Evolutionary conservation across 176 grass and related monocot species (phyloP).

Genomic region (Elaeis guineensis): DNA sequence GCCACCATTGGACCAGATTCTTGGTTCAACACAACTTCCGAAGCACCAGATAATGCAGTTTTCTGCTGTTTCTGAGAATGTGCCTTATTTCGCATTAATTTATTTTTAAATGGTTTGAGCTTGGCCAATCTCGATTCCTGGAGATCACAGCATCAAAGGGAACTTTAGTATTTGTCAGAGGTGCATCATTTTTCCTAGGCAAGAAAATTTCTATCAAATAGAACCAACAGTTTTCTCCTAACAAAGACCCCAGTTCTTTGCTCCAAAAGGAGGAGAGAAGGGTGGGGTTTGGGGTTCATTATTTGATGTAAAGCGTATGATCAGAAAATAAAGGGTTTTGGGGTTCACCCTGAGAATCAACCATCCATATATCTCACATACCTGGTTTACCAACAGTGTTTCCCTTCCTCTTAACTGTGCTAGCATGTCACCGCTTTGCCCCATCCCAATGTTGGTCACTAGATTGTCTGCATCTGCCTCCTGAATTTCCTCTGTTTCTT

Average conservation of each 20-base stretch:
- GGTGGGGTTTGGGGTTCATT: too few species aligned
- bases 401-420: slow-evolving; percentile 25
- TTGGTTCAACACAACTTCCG: slow-evolving; percentile 24
- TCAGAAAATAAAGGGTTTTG: too few species aligned
- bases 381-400: slow-evolving; percentile 23
- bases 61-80: slow-evolving; percentile 22
- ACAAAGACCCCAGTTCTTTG: too few species aligned
- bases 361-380: slow-evolving; percentile 1
- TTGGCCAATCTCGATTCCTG: slow-evolving; percentile 29
- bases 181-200: not conserved
- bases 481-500: slow-evolving; percentile 30
- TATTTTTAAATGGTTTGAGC: slow-evolving; percentile 15
- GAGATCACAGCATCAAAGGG: slow-evolving; percentile 6
- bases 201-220: too few species aligned
- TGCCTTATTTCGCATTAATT: slow-evolving; percentile 15
- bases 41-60: slow-evolving; percentile 3
- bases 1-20: slow-evolving; percentile 13
- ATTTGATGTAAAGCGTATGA: too few species aligned
- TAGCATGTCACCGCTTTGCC: slow-evolving; percentile 32
- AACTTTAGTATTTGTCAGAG: not conserved
- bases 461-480: slow-evolving; percentile 69
- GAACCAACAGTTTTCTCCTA: too few species aligned
- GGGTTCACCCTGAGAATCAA: too few species aligned
- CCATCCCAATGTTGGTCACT: slow-evolving; percentile 63
- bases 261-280: too few species aligned